Base-by-base conservation (phyloP, 2,329 filamentous ascomycete genomes). In the Hawksworthiomyces lignivorus region DNA sequence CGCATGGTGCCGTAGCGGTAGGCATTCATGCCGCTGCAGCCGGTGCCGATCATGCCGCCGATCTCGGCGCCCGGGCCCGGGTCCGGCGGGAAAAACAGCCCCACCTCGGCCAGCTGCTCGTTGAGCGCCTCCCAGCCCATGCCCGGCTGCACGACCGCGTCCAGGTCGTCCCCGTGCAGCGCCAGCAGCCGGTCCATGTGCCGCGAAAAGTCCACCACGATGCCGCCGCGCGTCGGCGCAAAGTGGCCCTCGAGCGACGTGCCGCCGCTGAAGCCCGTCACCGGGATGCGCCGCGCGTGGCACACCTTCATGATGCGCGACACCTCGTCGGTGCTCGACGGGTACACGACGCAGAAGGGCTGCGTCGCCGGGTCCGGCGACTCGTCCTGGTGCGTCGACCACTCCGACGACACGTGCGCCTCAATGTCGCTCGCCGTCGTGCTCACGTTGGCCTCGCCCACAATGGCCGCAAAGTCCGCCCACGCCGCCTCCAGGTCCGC, bases 1-100 rank as follows among this genome's bases (percentile, higher is more conserved):
- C 86, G 81, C 87, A 95, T 95, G 3, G 88, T 95, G 48, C 88
- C 89, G 60, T 94, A 95, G 44, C 88, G 75, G 66, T 94, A 94
- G 14, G 88, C 82, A 59, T 95, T 95, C 12, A 88, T 95, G 45
- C 88, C 88, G 56, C 72, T 77, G 65, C 73, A 77, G 27, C 75
- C 75, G 3, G 84, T 88, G 18, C 82, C 84, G 26, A 88, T 77
- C 84, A 88, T 88, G 42, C 88, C 88, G 44, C 88, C 88, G 53
- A 96, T 95, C 81, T 87, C 87, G 47, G 88, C 88, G 15, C 88
- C 87, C 39, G 89, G 88, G 40, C 88, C 89, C 15, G 88, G 88
- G 60, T 95, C 88, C 1, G 87, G 88, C 18, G 88, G 88, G 65
- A 95, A 95, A 70, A 95, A 94, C 4, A 96, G 73, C 21, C 83